Conservation (phyloP, 805 yeast species). For the Candida pseudofarinosa region DNA sequence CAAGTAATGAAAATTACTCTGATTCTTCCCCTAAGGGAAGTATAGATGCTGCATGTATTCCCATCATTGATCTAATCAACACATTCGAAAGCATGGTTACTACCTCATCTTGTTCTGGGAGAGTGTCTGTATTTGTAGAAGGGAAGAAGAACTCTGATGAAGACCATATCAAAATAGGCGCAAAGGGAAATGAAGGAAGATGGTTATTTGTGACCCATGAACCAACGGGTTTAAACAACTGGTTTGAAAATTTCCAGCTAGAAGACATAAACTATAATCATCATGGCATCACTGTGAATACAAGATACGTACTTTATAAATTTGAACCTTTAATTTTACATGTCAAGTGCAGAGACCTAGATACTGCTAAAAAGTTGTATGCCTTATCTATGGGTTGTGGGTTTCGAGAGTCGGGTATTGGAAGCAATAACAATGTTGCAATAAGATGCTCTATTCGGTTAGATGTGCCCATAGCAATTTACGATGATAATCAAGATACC, state of each 20-base stretch:
- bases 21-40: constrained; percentile 88
- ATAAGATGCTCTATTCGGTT: constrained; percentile 69
- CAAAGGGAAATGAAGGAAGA: constrained; percentile 80
- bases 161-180: constrained; percentile 49
- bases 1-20: constrained; percentile 39
- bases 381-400: constrained; percentile 80
- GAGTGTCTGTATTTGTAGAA: constrained; percentile 78
- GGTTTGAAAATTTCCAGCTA: constrained; percentile 31
- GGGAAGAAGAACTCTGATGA: constrained; percentile 46
- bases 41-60: constrained; percentile 69
- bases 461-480: constrained; percentile 73
- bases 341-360: constrained; percentile 66
- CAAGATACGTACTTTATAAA: constrained; percentile 65
- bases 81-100: constrained; percentile 66
- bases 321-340: constrained; percentile 85
- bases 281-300: constrained; percentile 9
- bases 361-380: constrained; percentile 57
- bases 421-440: constrained; percentile 73
- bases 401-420: constrained; percentile 83
- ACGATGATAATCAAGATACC: constrained; percentile 24
- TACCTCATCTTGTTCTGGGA: constrained; percentile 85
- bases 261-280: constrained; percentile 15
- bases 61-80: constrained; percentile 68
- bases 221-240: constrained; percentile 39
- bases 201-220: constrained; percentile 84